Evolutionary conservation across 176 grass and related monocot genomes (phyloP), one percentile per base, ranked within the genome.

Genomic region (Zoysia pacifica): DNA sequence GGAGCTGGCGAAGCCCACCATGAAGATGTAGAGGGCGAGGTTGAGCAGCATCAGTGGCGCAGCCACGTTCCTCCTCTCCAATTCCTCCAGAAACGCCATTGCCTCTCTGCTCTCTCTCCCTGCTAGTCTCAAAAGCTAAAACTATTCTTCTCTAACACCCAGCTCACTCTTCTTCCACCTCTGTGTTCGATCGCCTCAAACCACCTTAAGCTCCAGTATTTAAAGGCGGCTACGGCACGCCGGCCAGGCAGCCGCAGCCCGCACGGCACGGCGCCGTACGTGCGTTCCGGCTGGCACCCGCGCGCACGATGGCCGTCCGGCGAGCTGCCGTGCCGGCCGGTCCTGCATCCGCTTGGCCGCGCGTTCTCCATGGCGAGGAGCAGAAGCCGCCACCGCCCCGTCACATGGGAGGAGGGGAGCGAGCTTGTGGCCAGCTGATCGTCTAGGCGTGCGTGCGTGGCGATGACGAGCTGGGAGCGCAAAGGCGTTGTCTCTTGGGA

Each of bases 1-100:
- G 75, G 39, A 90, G 70, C 84, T 79, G 46, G 84, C 83, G 83
- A 90, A 69, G 2, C 75, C 88, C 11, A 86, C 11, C 65, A 90
- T 77, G 42, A 79, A 54, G 45, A 83, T 11, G 70, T 86, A 90
- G 69, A 90, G 61, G 36, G 62, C 49, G 55, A 86, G 80, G 80
- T 90, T 86, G 38, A 90, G 79, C 45, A 90, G 85, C 63, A 90
- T 69, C 9, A 86, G 70, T 28, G 84, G 69, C 0, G 69, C 80
- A 2, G 79, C 83, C 45, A 82, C 20, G 69, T 90, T 83, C 80
- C 56, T 83, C 53, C 75, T 73, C 40, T 76, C 70, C 11, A 84
- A 20, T 54, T 44, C 73, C 63, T 44, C 77, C 77, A 44, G 1
- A 48, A 51, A 5, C 47, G 15, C 2, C 6, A 55, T n/a, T 72